Evolutionary conservation across 2,329 filamentous ascomycete species (phyloP).

Genomic region (Podosphaera aphanis): DNA sequence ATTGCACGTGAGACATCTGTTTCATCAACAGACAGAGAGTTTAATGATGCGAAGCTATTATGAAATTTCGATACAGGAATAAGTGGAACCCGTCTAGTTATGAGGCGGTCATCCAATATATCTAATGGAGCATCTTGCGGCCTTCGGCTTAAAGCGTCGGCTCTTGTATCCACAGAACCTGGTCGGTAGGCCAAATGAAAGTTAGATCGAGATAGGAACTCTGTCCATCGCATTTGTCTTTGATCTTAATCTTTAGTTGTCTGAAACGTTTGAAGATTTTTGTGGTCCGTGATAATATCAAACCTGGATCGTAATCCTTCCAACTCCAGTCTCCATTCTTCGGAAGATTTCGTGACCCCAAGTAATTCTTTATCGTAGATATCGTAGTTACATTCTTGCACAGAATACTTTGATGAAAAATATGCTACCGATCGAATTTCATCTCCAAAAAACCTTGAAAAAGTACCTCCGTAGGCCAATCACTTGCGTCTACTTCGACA

Average conservation of each 20-base stretch:
- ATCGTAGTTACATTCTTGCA: constrained; percentile 14
- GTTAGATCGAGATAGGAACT: constrained; percentile 8
- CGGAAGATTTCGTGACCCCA: constrained; percentile 14
- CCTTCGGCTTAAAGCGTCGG: neutral
- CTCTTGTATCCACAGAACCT: neutral
- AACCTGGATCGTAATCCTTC: constrained; percentile 4
- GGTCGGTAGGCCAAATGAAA: constrained; percentile 6
- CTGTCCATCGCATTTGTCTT: constrained; percentile 11
- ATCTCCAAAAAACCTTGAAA: too few species aligned
- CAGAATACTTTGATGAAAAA: too few species aligned
- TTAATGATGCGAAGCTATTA: too few species aligned
- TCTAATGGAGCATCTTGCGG: neutral
- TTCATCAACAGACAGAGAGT: too few species aligned
- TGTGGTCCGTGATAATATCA: constrained; percentile 9
- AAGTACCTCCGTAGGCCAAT: neutral
- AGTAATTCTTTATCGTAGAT: constrained; percentile 18
- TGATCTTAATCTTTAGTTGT: constrained; percentile 9
- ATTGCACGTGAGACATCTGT: too few species aligned
- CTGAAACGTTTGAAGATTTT: constrained; percentile 13
- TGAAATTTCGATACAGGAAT: neutral
- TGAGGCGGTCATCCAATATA: neutral
- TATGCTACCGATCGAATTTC: too few species aligned
- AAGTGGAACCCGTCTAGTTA: neutral
- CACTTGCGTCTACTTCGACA: neutral
- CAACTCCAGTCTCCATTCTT: constrained; percentile 10